Base-by-base conservation (phyloP, 495 filamentous ascomycete genomes). In the Hypoxylon fuscum region DNA sequence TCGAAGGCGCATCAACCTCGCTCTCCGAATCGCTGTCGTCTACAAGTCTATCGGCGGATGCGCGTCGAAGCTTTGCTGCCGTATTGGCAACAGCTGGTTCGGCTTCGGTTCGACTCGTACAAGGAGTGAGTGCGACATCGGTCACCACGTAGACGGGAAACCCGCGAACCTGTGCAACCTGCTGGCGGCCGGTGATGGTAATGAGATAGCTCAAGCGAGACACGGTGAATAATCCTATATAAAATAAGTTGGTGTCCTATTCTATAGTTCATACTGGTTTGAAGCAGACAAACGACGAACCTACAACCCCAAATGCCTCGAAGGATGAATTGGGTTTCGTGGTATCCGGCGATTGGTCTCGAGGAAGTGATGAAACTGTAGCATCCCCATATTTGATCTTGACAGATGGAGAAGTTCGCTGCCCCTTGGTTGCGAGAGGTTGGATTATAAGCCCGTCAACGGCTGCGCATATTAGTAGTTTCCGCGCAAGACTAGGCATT, bases 361-460 rank as follows among this genome's bases (percentile, higher is more conserved):
- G 68, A 10, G 72, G 59, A 23, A 71, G 35, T 9, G 71, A 52
- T 18, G 76, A 75, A 21, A 81, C 54, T 46, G 82, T 80, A 55
- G 85, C 84, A 58, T 87, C 88, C 60, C 85, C 89, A 73, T 96
- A 97, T 46, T 88, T 86, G 61, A 97, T 87, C 48, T 83, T 85
- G 46, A 92, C 77, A 21, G 84, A 67, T 38, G 75, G 64, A 12
- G 74, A 53, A 20, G 76, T 54, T 27, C 85, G 81, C 52, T 78
- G 68, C 32, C 80, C 82, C 74, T 82, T 69, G 72, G 76, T 74
- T 22, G 74, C 72, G 31, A 88, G 73, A 14, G 91, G 91, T 63
- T 95, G 89, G 29, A 98, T 79, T 59, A 96, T 79, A 18, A 98
- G 81, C 27, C 95, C 95, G 68, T 98, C 94, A 43, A 89, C 85